These are phyloP conservation scores for Lichtheimia corymbifera DNA, from an alignment of 371 early-diverging fungal genomes.

Conservation along the genomic window DNA sequence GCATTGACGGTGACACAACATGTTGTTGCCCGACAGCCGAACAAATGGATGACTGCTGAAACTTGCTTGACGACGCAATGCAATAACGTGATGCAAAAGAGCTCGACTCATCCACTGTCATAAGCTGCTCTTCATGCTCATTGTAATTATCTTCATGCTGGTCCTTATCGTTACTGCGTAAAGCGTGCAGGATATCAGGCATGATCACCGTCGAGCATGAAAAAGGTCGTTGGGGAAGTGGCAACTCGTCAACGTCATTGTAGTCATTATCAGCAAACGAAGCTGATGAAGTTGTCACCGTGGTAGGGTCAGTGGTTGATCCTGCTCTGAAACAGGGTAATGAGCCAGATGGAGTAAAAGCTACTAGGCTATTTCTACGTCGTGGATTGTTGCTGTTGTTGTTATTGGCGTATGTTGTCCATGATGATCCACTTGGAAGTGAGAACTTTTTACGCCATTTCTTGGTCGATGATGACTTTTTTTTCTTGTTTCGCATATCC, in stretches of 20 bases:
- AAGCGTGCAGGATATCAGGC: constrained; percentile 8
- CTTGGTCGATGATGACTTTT: background rate
- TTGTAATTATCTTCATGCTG: background rate
- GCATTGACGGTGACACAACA: too few relatives aligned
- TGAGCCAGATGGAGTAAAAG: too few relatives aligned
- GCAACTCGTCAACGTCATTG: background rate
- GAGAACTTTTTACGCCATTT: constrained; percentile 13
- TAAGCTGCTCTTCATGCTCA: too few relatives aligned
- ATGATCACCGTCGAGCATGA: constrained; percentile 12
- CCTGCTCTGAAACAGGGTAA: too few relatives aligned
- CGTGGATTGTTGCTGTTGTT: background rate
- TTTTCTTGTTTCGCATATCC: too few relatives aligned
- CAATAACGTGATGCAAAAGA: background rate
- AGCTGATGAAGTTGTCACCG: background rate
- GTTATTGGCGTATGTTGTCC: background rate
- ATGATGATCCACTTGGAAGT: background rate
- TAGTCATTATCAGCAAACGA: too few relatives aligned
- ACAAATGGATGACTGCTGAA: background rate
- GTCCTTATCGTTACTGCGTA: constrained; percentile 7
- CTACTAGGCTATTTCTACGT: too few relatives aligned
- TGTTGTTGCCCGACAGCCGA: too few relatives aligned
- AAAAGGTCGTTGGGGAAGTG: constrained; percentile 5
- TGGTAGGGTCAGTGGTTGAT: too few relatives aligned
- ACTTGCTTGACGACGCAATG: constrained; percentile 2
- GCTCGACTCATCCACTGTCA: too few relatives aligned